phyloP scores from a whole-genome alignment of 768 basidiomycete species.

The Tylopilus felleus region DNA sequence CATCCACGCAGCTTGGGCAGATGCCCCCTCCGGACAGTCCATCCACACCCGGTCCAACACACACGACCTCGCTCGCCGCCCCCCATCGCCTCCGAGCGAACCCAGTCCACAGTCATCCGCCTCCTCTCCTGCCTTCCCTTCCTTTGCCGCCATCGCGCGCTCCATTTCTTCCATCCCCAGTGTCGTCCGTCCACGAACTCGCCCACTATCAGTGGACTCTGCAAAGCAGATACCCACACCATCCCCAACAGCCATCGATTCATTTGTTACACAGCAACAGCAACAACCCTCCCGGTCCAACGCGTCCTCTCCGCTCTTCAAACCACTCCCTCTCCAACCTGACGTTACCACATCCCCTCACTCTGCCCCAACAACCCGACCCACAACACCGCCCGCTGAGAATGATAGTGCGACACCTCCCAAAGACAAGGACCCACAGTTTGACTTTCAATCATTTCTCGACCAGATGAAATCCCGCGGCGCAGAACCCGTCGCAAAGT shows the following conservation, averaged over 20 bases:
- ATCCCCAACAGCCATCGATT: neutral
- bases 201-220: constrained; percentile 7
- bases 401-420: constrained; percentile 18
- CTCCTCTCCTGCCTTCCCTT: neutral
- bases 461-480: constrained; percentile 88
- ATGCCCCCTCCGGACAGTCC: too few species aligned
- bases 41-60: too few species aligned
- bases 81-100: too few species aligned
- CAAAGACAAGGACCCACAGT: constrained; percentile 46
- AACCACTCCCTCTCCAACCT: constrained; percentile 13
- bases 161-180: constrained; percentile 52
- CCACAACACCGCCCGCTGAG: constrained; percentile 20
- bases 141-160: constrained; percentile 55
- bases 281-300: too few species aligned
- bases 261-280: neutral
- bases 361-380: neutral
- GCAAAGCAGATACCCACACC: neutral
- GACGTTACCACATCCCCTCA: constrained; percentile 7
- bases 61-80: too few species aligned
- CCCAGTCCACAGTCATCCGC: neutral
- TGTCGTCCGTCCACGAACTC: constrained; percentile 21
- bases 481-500: constrained; percentile 93
- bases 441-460: constrained; percentile 93
- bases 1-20: too few species aligned
- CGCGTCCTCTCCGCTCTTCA: neutral